These are phyloP conservation scores for Digitaria exilis DNA, from an alignment of 202 grass and related monocot genomes.

Conservation along the genomic window DNA sequence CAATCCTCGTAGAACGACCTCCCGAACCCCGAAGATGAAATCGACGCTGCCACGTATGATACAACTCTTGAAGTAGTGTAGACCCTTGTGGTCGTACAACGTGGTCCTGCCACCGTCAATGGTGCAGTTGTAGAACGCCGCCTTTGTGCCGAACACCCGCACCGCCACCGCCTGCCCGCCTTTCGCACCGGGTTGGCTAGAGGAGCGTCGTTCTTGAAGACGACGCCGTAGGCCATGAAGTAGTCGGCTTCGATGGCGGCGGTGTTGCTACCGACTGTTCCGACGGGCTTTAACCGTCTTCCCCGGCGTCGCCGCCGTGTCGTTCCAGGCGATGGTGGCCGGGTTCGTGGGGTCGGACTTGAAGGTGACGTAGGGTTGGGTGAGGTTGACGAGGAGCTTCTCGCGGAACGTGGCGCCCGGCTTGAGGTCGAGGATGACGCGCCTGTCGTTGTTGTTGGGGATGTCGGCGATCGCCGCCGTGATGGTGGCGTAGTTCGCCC, in stretches of 20 bases:
- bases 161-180: constrained; percentile 67
- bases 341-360: neutral
- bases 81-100: constrained; percentile 59
- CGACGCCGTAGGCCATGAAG: constrained; percentile 37
- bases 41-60: constrained; percentile 54
- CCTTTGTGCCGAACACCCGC: constrained; percentile 56
- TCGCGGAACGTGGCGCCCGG: constrained; percentile 46
- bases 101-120: constrained; percentile 67
- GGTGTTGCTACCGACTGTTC: constrained; percentile 48
- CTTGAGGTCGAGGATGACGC: constrained; percentile 46
- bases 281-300: constrained; percentile 39
- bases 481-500: constrained; percentile 44
- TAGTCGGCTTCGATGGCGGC: constrained; percentile 50
- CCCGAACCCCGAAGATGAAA: constrained; percentile 68
- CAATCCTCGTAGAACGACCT: constrained; percentile 51
- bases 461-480: constrained; percentile 34
- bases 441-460: constrained; percentile 26
- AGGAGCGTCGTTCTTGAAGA: constrained; percentile 62
- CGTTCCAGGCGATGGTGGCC: constrained; percentile 32
- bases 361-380: constrained; percentile 49
- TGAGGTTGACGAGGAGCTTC: constrained; percentile 50
- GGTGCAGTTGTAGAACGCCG: constrained; percentile 53
- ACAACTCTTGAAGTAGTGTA: constrained; percentile 62
- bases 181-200: constrained; percentile 22
- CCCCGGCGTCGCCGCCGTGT: constrained; percentile 40